Base-by-base conservation (phyloP, 208 protist species). In the Acanthamoeba comandoni region DNA sequence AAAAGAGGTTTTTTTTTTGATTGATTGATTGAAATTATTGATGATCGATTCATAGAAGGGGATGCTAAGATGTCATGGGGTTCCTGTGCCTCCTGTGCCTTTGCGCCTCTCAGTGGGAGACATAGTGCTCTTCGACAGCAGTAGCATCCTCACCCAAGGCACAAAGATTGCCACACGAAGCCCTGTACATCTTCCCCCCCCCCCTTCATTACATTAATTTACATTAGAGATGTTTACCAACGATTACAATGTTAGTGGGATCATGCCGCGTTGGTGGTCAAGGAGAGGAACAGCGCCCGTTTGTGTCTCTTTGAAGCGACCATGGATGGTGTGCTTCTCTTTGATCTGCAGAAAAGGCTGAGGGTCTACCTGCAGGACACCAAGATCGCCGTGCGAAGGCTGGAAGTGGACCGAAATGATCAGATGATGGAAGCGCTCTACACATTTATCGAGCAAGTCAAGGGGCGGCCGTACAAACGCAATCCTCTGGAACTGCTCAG, bases 271-370 rank as follows among this genome's bases (percentile, higher is more conserved):
- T 71, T 88, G 80, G 80, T 88, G 57, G 58, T 49, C 35, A 57
- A 84, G 73, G 52, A 84, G n/a, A 53, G 80, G 8, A 15, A 70
- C n/a, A 13, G 58, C 19, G 29, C 24, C 26, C 43, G 58, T 9
- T 39, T 88, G 11, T 70, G 57, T n/a, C 58, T 88, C 29, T 88
- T 88, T 43, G 80, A 88, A 43, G 80, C 80, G 22, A 88, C 80
- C 35, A 53, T 53, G 2, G 58, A 70, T 26, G 80, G 80, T 43
- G 80, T 88, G 2, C 57, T 71, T 24, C 53, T 70, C 19, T 88
- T 88, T 49, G 58, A 70, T 24, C 80, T 88, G 12, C 31, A 65
- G 39, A 53, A 49, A 43, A 26, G 80, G 53, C 58, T 88, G 80
- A 60, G 58, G 8, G 65, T 65, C 24, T 88, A 88, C 57, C 58